Evolutionary conservation across 768 basidiomycete species (phyloP), one percentile per base, ranked within the genome.

Genomic region (Boletus speciosus): DNA sequence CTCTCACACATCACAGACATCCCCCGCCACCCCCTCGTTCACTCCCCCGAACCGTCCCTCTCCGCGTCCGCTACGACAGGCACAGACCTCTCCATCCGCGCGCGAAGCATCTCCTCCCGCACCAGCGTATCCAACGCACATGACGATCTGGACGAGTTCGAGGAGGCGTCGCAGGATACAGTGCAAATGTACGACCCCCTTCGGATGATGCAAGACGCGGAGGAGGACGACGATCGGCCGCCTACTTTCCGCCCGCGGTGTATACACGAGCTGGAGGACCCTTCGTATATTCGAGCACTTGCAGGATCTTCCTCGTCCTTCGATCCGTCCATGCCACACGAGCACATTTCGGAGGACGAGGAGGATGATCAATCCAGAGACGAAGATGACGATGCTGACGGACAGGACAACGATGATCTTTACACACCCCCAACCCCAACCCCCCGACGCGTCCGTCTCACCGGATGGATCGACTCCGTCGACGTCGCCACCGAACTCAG

Each of bases 241-340:
- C 56, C 67, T 12, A 57, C 45, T 8, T 67, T 69, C 14, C 69
- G 45, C 16, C 73, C 77, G 2, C 71, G 63, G 2, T 84, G 82
- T 64, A 85, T 84, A 49, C 83, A 85, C 62, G 81, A 85, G 60
- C 58, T 84, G 9, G 74, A 74, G 7, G 70, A 70, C 41, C 68
- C 69, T 21, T 70, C 69, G 4, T 69, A 71, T 21, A 57, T 69
- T 7, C 59, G 49, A 16, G 56, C 37, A 1, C 45, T 59, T 1
- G 64, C 50, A 1, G 50, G 38, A n/a, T 47, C 53, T 10, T 61
- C 59, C 2, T 47, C 47, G 35, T 60, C 39, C 3, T 50, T 49
- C 41, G 51, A 39, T 48, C 41, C 39, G 4, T 47, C 52, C 7
- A 10, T 12, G 12, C 55, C 57, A 15, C 49, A 25, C 12, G 41